phyloP scores from a whole-genome alignment of 768 basidiomycete genomes.

The Dendrothele bispora region DNA sequence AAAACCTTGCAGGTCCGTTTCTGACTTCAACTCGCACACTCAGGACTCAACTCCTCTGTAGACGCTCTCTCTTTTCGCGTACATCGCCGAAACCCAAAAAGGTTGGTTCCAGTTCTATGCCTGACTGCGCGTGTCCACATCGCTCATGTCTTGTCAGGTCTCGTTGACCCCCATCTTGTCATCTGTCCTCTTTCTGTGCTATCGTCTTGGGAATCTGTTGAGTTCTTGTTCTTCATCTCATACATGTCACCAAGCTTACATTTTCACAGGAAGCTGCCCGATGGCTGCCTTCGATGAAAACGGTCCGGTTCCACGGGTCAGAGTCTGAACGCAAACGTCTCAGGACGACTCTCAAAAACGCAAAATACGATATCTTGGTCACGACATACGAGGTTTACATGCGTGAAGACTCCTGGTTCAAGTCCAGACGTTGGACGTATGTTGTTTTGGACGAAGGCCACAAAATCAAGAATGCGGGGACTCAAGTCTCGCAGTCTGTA shows the following conservation, averaged over 20 bases:
- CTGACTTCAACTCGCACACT: background rate
- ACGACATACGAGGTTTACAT: constrained; percentile 71
- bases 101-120: constrained; percentile 20
- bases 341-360: constrained; percentile 40
- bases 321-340: constrained; percentile 54
- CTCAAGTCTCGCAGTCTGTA: constrained; percentile 50
- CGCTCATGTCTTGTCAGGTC: constrained; percentile 22
- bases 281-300: constrained; percentile 52
- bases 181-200: constrained; percentile 73
- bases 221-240: constrained; percentile 8
- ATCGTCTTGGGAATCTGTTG: constrained; percentile 56
- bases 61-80: constrained; percentile 67
- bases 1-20: constrained; percentile 57
- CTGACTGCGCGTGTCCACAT: background rate
- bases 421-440: constrained; percentile 54
- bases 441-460: constrained; percentile 70
- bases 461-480: constrained; percentile 69
- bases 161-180: constrained; percentile 64
- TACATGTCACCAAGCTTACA: background rate
- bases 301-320: constrained; percentile 63
- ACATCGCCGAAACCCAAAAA: constrained; percentile 55
- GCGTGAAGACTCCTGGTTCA: constrained; percentile 61
- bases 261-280: constrained; percentile 45
- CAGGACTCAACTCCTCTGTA: constrained; percentile 3
- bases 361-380: constrained; percentile 53